Conservation (phyloP, 1,284 basidiomycete species). For the Malassezia pachydermatis region DNA sequence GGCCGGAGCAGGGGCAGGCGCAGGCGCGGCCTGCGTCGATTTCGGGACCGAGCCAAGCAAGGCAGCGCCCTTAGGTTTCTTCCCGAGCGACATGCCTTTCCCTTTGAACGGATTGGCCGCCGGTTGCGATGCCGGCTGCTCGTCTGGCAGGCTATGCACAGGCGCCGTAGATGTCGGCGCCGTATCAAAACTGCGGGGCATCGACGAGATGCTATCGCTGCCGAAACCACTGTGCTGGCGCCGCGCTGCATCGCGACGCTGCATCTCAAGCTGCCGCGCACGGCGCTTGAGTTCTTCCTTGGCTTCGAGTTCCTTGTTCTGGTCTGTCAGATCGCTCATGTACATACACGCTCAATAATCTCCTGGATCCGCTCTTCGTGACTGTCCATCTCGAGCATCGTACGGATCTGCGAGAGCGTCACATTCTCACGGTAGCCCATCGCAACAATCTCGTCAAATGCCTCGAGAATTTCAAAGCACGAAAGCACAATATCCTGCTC, state of each 20-base stretch:
- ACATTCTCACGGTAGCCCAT: constrained; percentile 90
- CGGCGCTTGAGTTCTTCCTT: constrained; percentile 98
- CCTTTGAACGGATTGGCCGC: constrained; percentile 71
- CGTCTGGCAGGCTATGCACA: constrained; percentile 18
- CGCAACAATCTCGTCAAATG: constrained; percentile 93
- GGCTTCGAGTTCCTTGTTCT: constrained; percentile 98
- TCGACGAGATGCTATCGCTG: constrained; percentile 20
- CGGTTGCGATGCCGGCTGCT: constrained; percentile 15
- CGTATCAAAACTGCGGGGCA: constrained; percentile 29
- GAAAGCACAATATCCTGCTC: constrained; percentile 83
- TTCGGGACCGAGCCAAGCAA: constrained; percentile 71
- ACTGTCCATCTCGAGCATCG: constrained; percentile 91
- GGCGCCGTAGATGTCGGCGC: constrained; percentile 31
- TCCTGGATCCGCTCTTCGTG: constrained; percentile 99
- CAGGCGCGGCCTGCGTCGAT: neutral
- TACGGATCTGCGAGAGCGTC: constrained; percentile 80
- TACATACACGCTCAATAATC: constrained; percentile 91
- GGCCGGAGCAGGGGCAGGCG: neutral
- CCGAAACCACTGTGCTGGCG: constrained; percentile 29
- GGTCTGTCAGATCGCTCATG: too few species aligned
- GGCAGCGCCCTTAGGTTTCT: constrained; percentile 77
- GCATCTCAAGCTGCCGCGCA: constrained; percentile 96
- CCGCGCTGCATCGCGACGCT: constrained; percentile 58
- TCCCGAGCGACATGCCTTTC: constrained; percentile 95
- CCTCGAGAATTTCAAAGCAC: constrained; percentile 86